Percentiles rank a stretch among this genome's conserved stretches.
Evolutionary conservation across 2,329 filamentous ascomycete genomes (phyloP).

Genomic region (Parastagonospora avenae): DNA sequence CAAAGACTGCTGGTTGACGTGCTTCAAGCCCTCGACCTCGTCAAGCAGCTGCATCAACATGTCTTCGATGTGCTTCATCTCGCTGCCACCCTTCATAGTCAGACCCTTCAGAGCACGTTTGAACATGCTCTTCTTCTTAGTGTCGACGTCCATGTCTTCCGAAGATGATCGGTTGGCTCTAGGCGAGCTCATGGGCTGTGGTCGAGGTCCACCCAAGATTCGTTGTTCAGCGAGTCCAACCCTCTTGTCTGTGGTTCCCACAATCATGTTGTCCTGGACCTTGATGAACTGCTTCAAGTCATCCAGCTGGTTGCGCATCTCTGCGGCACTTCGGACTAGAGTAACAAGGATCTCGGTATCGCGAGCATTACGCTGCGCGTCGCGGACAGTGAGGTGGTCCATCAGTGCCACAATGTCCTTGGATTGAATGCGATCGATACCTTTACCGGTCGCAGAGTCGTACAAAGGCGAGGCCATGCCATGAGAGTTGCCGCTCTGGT

Average conservation of each 20-base stretch:
- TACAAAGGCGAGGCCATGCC: constrained; percentile 90
- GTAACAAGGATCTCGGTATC: constrained; percentile 97
- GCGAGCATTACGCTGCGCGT: constrained; percentile 92
- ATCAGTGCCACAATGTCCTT: constrained; percentile 97
- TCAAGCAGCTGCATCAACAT: constrained; percentile 84
- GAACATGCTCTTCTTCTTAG: constrained; percentile 93
- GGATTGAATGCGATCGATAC: constrained; percentile 89
- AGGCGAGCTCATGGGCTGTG: constrained; percentile 63
- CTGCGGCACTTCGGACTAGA: constrained; percentile 87
- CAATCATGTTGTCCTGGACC: constrained; percentile 87
- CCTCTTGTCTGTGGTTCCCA: constrained; percentile 83
- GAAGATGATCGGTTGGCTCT: constrained; percentile 60
- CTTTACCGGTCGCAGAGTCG: constrained; percentile 83
- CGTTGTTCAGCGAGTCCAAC: constrained; percentile 85
- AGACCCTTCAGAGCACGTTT: constrained; percentile 90
- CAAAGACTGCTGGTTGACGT: constrained; percentile 42
- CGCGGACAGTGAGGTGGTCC: constrained; percentile 97
- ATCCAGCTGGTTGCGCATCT: constrained; percentile 96
- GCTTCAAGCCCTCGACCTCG: constrained; percentile 76
- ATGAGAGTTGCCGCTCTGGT: constrained; percentile 88
- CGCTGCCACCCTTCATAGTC: constrained; percentile 83
- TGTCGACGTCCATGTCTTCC: constrained; percentile 62
- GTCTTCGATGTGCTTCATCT: constrained; percentile 75
- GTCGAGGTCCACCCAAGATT: constrained; percentile 82
- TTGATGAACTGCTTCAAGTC: constrained; percentile 92